Evolutionary conservation across 257 asterid genomes (phyloP).

Genomic region (Solanum pimpinellifolium): DNA sequence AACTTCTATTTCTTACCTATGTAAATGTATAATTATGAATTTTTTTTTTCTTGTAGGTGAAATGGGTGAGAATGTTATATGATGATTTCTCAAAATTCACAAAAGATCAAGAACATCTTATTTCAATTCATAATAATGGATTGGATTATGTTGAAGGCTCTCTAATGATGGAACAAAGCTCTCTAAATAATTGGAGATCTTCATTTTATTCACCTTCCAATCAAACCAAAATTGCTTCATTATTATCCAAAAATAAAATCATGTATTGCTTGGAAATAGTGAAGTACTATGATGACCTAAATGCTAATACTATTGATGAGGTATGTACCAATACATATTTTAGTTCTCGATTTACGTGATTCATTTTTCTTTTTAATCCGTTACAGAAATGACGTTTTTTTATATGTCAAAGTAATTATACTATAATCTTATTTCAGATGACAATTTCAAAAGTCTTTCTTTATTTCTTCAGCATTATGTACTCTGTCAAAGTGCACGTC

Average conservation of each 20-base stretch:
- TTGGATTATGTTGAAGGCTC: constrained; percentile 42
- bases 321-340: constrained; percentile 3
- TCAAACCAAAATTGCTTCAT: constrained; percentile 15
- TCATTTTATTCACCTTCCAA: constrained; percentile 22
- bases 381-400: fast-evolving
- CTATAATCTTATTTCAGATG: background rate
- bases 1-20: too few species aligned
- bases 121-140: background rate
- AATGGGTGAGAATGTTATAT: constrained; percentile 41
- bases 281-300: constrained; percentile 24
- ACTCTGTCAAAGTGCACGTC: background rate
- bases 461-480: too few species aligned
- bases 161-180: constrained; percentile 12
- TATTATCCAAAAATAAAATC: constrained; percentile 19
- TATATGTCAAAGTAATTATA: too few species aligned
- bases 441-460: too few species aligned
- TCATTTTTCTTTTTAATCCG: background rate
- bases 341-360: background rate
- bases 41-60: constrained; percentile 11
- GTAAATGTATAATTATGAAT: background rate
- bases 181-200: constrained; percentile 23
- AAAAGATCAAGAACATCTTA: constrained; percentile 38
- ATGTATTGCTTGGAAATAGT: constrained; percentile 42
- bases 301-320: constrained; percentile 13
- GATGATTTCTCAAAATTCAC: constrained; percentile 29